Evolutionary conservation across 1,284 basidiomycete genomes (phyloP).

Genomic region (Ganoderma lingzhi): DNA sequence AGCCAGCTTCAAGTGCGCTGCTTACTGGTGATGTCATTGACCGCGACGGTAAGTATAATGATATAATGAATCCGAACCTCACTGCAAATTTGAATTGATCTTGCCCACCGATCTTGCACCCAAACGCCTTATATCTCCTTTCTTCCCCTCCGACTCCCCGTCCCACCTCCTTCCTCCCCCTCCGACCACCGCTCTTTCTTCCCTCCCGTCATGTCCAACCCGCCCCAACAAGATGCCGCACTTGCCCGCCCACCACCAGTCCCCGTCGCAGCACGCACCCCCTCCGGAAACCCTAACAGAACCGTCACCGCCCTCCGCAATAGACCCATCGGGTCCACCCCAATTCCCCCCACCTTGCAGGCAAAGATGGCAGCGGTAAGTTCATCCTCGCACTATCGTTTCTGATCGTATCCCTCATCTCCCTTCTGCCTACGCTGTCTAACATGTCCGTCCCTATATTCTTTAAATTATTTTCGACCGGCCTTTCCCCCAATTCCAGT

Average conservation of each 20-base stretch:
- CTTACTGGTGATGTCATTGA: conserved; percentile 29
- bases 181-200: conserved; percentile 4
- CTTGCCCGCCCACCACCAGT: conserved; percentile 36
- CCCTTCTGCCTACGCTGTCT: background rate
- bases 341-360: conserved; percentile 89
- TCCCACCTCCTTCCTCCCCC: conserved; percentile 16
- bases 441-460: conserved; percentile 5
- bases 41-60: background rate
- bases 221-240: conserved; percentile 33
- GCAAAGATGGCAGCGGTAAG: conserved; percentile 91
- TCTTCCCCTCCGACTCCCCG: conserved; percentile 10
- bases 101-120: conserved; percentile 26
- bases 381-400: conserved; percentile 26
- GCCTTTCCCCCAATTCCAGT: conserved; percentile 45
- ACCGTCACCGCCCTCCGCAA: conserved; percentile 50
- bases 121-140: conserved; percentile 21
- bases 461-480: background rate
- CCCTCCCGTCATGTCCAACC: conserved; percentile 36
- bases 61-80: conserved; percentile 19
- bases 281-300: conserved; percentile 35
- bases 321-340: conserved; percentile 54
- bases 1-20: background rate
- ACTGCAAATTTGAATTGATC: conserved; percentile 24
- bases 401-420: conserved; percentile 27
- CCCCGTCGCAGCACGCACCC: conserved; percentile 25